Evolutionary conservation across 2,329 filamentous ascomycete genomes (phyloP), one percentile per base, ranked within the genome.

Genomic region (Acephala macrosclerotiorum): DNA sequence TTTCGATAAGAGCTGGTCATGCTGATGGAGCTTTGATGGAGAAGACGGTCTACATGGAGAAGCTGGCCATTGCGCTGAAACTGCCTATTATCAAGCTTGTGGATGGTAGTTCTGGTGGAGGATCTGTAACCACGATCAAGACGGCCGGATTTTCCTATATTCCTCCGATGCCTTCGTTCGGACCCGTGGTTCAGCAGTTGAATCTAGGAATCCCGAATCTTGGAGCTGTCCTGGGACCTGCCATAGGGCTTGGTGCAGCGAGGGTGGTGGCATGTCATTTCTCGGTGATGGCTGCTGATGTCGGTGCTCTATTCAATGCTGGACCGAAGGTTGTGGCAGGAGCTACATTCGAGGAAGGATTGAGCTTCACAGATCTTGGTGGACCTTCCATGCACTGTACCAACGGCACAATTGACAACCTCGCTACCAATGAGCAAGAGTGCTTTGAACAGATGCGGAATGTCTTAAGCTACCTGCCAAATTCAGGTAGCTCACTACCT

Each of bases 321-420:
- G 88, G 88, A 0, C 87, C 87, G 0, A 84, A 85, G 66, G 87
- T 90, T 0, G 88, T 90, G 20, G 84, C 85, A 58, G 79, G 83
- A 7, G 88, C 88, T 1, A 90, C 87, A 0, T 89, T 89, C 68
- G 87, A 90, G 73, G 88, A 90, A 77, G 87, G 83, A 0, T 75
- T 90, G 2, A 83, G 80, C 3, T 84, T 88, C 57, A 82, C 81
- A 14, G 86, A 89, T 68, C 79, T 90, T 0, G 87, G 88, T 2
- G 88, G 88, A 0, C 86, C 87, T 0, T 77, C 77, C 22, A 83
- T 90, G 75, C 87, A 90, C 72, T 89, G 86, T 70, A 85, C 84
- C 0, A 90, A 90, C 65, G 88, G 88, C 0, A 90, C 87, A 0
- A 89, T 90, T 58, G 88, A 90, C 66, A 90, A 90, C 61, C 78